Conservation (phyloP, 2,329 filamentous ascomycete species). For the Mollisiaceae sp. region DNA sequence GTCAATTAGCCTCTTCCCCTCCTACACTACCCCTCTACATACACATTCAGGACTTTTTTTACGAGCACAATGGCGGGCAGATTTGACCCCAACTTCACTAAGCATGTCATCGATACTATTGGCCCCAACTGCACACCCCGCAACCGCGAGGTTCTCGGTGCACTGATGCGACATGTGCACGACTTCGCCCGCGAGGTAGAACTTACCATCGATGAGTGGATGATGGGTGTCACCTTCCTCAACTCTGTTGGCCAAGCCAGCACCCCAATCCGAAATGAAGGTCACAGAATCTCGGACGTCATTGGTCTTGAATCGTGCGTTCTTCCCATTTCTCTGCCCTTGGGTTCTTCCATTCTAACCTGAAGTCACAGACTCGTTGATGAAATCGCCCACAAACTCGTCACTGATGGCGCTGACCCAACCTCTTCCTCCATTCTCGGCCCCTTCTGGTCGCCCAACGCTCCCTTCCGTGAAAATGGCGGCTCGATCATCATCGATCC, state of each 20-base stretch:
- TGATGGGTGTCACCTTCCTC: conserved; percentile 74
- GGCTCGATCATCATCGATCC: conserved; percentile 62
- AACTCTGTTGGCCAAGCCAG: conserved; percentile 73
- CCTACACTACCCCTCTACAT: not conserved
- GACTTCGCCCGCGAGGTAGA: conserved; percentile 80
- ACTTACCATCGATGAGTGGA: conserved; percentile 78
- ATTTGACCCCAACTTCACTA: conserved; percentile 80
- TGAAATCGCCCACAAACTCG: conserved; percentile 47
- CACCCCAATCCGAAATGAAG: conserved; percentile 72
- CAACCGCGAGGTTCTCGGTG: conserved; percentile 65
- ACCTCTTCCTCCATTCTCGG: conserved; percentile 75
- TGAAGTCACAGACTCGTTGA: conserved; percentile 58
- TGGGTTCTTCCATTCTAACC: conserved; percentile 7
- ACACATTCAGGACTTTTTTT: conserved; percentile 1
- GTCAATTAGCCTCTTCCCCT: not conserved
- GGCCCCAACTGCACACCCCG: conserved; percentile 72
- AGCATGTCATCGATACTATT: conserved; percentile 74
- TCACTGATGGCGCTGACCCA: conserved; percentile 28
- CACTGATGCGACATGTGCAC: conserved; percentile 74
- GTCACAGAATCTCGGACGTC: conserved; percentile 73
- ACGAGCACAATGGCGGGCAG: conserved; percentile 22
- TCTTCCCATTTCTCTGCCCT: not conserved
- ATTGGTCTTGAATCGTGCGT: conserved; percentile 74
- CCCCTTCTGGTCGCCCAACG: conserved; percentile 79
- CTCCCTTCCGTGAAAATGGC: conserved; percentile 72